Base-by-base conservation (phyloP, 2,329 filamentous ascomycete genomes). In the Aspergillus brasiliensis region DNA sequence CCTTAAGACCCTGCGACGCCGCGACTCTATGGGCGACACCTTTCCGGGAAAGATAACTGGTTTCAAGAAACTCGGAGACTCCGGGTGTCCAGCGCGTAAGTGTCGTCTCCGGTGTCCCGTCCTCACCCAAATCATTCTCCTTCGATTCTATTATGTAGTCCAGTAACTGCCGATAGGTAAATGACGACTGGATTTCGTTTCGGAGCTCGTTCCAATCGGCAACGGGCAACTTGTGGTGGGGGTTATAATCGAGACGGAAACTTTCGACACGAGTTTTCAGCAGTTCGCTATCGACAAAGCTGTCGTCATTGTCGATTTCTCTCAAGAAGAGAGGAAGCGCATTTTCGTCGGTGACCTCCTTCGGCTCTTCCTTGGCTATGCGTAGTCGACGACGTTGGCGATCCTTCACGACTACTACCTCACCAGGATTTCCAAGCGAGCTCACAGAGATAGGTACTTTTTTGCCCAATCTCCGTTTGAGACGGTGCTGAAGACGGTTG, bases 381-480 rank as follows among this genome's bases (percentile, higher is more conserved):
- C 17, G 54, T 23, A 31, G 58, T 27, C 62, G 62, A 27, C 67
- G 65, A 28, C 68, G 70, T 52, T 66, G 59, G 51, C 57, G 62
- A 19, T 70, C 60, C 40, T 67, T 65, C 8, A 78, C 66, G 23
- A 79, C 67, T 25, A 78, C 62, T 5, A 79, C 71, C 52, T 78
- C 69, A 3, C 71, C 75, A 1, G 75, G 75, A 51, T 74, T 68
- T 27, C 77, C 77, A 8, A 79, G 62, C 1, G 73, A 60, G 38
- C 72, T 64, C 27, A 77, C 70, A 34, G 69, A 70, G 8, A 78
- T 69, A 7, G 67, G 47, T 3, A 72, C 64, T 60, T 46, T 49
- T 8, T 48, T 31, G 57, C 51, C 51, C 21, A 17, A 46, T 51
- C 44, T 38, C 11, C 27, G 46, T 40, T 44, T 19, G n/a, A 25